These are phyloP conservation scores for Kodamaea fukazawae DNA, from an alignment of 805 yeast genomes.

Conservation along the genomic window DNA sequence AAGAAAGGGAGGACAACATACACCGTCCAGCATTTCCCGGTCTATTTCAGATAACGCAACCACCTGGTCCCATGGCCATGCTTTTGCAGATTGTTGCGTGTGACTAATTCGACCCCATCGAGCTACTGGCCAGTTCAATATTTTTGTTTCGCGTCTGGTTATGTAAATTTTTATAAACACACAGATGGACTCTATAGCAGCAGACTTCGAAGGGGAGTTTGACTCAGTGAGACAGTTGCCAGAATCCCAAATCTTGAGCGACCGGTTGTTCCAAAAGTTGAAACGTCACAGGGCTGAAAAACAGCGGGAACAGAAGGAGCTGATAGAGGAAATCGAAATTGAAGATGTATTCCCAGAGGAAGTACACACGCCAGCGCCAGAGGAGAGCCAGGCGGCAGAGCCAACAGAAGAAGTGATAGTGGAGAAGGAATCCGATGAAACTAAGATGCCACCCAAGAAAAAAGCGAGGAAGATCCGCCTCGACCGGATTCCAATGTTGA, in stretches of 20 bases:
- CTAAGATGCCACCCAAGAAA: slow-evolving; percentile 9
- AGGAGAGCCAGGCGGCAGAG: background rate
- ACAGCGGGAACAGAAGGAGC: too few species aligned
- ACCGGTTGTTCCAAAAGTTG: slow-evolving; percentile 18
- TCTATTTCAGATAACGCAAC: too few species aligned
- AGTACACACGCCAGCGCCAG: background rate
- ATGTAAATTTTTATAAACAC: background rate
- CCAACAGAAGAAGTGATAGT: slow-evolving; percentile 1
- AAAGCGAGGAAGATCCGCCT: slow-evolving; percentile 1
- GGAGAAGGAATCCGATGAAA: slow-evolving; percentile 2
- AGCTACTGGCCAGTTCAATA: too few species aligned
- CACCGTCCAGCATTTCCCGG: too few species aligned
- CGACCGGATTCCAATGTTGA: slow-evolving; percentile 2
- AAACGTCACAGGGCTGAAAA: slow-evolving; percentile 3
- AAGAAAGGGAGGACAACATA: too few species aligned
- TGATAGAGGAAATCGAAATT: too few species aligned
- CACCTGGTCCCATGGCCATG: too few species aligned
- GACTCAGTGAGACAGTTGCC: slow-evolving; percentile 24
- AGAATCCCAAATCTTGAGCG: slow-evolving; percentile 16
- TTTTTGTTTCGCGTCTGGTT: too few species aligned
- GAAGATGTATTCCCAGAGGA: too few species aligned
- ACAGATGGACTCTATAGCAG: slow-evolving; percentile 10
- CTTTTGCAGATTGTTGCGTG: too few species aligned
- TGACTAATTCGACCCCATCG: too few species aligned
- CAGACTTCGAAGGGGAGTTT: slow-evolving; percentile 33